Conservation (phyloP, 2,329 filamentous ascomycete genomes). For the Bipolaris bicolor region DNA sequence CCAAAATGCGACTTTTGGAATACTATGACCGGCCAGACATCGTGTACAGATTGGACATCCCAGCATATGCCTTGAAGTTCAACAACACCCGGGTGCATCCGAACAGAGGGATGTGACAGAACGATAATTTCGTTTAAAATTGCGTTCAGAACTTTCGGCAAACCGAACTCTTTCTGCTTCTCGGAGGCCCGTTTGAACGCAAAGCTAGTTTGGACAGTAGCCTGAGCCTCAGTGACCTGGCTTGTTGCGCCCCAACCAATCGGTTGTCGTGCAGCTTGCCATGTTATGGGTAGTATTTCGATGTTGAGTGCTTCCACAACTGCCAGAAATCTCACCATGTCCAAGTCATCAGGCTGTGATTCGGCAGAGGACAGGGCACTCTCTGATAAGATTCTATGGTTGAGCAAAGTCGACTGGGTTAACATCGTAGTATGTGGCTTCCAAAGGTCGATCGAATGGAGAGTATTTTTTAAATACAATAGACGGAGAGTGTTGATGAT, state of each 20-base stretch:
- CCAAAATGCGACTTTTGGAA: background rate
- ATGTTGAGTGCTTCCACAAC: background rate
- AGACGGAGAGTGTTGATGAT: too few species aligned
- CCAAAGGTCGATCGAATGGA: too few species aligned
- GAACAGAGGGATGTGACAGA: background rate
- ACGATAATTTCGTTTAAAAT: background rate
- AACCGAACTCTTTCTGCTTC: background rate
- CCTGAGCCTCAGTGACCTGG: constrained; percentile 16
- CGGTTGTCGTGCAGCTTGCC: constrained; percentile 16
- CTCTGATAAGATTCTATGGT: background rate
- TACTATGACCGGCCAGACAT: background rate
- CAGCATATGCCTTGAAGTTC: background rate
- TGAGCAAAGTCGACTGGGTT: constrained; percentile 41
- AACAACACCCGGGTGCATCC: background rate
- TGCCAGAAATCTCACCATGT: too few species aligned
- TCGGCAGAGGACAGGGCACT: too few species aligned
- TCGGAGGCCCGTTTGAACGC: background rate
- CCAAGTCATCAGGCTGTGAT: too few species aligned
- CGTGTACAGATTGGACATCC: background rate
- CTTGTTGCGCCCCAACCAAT: constrained; percentile 12
- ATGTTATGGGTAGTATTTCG: background rate
- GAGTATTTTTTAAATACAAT: too few species aligned
- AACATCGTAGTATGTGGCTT: too few species aligned
- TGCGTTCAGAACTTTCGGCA: background rate
- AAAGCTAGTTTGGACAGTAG: constrained; percentile 14